Percentiles rank a stretch among this genome's conserved stretches.
Evolutionary conservation across 805 yeast genomes (phyloP).

Genomic region (Wickerhamiella musiphila): DNA sequence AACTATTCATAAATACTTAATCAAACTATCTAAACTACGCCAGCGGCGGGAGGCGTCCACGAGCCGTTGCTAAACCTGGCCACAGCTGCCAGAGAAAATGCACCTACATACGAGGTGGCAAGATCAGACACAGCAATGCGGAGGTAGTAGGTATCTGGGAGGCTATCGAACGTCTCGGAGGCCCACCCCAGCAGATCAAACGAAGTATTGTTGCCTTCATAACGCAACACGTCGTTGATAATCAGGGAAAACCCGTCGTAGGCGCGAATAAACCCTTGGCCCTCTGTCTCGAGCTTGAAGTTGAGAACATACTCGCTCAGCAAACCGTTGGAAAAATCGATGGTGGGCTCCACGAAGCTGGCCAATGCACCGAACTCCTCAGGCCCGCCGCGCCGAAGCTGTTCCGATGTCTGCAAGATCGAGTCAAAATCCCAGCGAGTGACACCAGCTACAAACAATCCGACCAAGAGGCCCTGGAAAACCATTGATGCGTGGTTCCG

Average conservation of each 20-base stretch:
- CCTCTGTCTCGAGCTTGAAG: slow-evolving; percentile 13
- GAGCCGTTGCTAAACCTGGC: slow-evolving; percentile 1
- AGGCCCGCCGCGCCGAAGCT: slow-evolving; percentile 61
- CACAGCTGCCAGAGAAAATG: slow-evolving; percentile 2
- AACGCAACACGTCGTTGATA: slow-evolving; percentile 65
- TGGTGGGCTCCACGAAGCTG: slow-evolving; percentile 9
- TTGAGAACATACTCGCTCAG: slow-evolving; percentile 19
- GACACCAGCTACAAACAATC: slow-evolving; percentile 67
- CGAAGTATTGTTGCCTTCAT: slow-evolving; percentile 34
- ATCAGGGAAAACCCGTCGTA: slow-evolving; percentile 43
- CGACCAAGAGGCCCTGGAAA: slow-evolving; percentile 73
- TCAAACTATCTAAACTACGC: too few species aligned
- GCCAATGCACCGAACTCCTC: slow-evolving; percentile 6
- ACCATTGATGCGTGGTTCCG: slow-evolving; percentile 22
- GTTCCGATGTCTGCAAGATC: slow-evolving; percentile 55
- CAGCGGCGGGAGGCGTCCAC: too few species aligned
- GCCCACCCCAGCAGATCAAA: slow-evolving; percentile 19
- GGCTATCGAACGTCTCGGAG: background rate
- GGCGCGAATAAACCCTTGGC: slow-evolving; percentile 2
- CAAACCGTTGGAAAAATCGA: background rate
- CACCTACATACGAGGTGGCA: slow-evolving; percentile 2
- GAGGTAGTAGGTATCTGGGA: slow-evolving; percentile 7
- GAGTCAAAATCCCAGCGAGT: slow-evolving; percentile 91
- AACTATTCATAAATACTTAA: too few species aligned
- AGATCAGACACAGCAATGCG: slow-evolving; percentile 10